Evolutionary conservation across 2,329 filamentous ascomycete genomes (phyloP), one percentile per base, ranked within the genome.

Genomic region (Dactylellina cionopaga): DNA sequence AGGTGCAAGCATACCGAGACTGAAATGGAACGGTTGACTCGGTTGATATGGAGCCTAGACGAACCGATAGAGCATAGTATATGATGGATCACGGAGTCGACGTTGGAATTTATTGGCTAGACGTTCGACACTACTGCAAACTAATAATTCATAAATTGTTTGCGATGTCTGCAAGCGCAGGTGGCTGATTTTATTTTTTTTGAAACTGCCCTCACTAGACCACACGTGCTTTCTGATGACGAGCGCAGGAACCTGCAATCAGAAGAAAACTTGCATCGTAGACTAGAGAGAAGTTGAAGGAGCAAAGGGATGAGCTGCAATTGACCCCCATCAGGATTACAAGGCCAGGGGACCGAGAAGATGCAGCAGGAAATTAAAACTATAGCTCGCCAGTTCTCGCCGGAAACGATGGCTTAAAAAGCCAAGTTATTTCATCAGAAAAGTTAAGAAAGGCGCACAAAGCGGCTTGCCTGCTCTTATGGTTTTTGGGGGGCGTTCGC

Each of bases 101-200:
- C 24, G 55, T 64, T 51, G n/a, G n/a, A 49, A 64, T 58, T 58
- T 71, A 58, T 35, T 58, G 25, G 33, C 22, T 17, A 44, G 13
- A 29, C 46, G 25, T 17, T 39, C 11, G 25, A 44, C 22, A 44
- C 44, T 24, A 46, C 49, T 60, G 55, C 49, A 27, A 46, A 49
- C 52, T 25, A 33, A 49, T 22, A 44, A 25, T 25, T 22, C 31
- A 43, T 49, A 47, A 66, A 65, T 58, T 66, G 62, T 58, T 66
- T 66, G 62, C 43, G 31, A 66, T 41, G 31, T 41, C 56, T 63
- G 59, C 66, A 71, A 71, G 66, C 66, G 54, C 68, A 72, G 68
- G 65, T 72, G 68, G 68, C 68, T 72, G 68, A 72, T 49, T 25
- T n/a, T n/a, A n/a, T n/a, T n/a, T n/a, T n/a, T n/a, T 47, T 31